Conservation (phyloP, 257 asterid genomes). For the Voacanga thouarsii region DNA sequence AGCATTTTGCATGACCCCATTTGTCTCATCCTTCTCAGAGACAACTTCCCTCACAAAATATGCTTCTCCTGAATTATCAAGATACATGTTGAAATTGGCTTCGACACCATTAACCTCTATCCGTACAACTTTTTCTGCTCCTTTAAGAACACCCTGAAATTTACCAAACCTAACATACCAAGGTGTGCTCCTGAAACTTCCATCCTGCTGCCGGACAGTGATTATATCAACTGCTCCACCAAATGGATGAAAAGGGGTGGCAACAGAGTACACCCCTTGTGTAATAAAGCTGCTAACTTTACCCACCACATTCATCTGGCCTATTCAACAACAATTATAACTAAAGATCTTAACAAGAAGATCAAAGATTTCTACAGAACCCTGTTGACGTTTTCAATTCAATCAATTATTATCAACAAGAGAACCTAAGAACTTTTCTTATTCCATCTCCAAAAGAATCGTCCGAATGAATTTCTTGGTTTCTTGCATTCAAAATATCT, state of each 20-base stretch:
- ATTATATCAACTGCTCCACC: constrained; percentile 97
- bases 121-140: constrained; percentile 74
- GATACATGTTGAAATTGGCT: constrained; percentile 74
- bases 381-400: constrained; percentile 15
- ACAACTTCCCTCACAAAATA: constrained; percentile 70
- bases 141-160: constrained; percentile 87
- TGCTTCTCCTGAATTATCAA: constrained; percentile 87
- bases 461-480: constrained; percentile 13
- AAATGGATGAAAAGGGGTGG: constrained; percentile 94
- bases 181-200: constrained; percentile 77
- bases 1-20: constrained; percentile 30
- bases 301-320: constrained; percentile 80
- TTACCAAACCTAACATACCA: constrained; percentile 95
- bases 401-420: constrained; percentile 16
- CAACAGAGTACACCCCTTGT: constrained; percentile 82
- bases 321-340: constrained; percentile 25
- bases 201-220: constrained; percentile 76
- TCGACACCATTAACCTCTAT: constrained; percentile 87
- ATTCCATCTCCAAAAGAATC: constrained; percentile 3
- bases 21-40: constrained; percentile 34
- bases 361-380: constrained; percentile 11
- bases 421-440: not conserved
- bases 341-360: constrained; percentile 12
- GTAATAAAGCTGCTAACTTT: constrained; percentile 68
- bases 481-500: constrained; percentile 36